These are phyloP conservation scores for Pneumocystis sp. DNA, from an alignment of 1,139 yeast species.

Conservation along the genomic window DNA sequence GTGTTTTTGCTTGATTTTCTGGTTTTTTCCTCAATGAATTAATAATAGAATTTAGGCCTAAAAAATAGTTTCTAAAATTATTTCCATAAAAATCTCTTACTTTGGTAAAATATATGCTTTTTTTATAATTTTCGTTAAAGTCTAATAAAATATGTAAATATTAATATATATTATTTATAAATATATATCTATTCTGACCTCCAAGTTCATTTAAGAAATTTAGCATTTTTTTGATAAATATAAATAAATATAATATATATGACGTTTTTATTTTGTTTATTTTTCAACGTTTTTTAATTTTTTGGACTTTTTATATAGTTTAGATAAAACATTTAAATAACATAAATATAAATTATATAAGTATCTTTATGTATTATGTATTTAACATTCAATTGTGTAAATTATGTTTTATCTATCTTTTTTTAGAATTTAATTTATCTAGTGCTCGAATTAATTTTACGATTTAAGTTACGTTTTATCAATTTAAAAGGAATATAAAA, in stretches of 20 bases:
- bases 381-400: background rate
- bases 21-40: background rate
- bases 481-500: no score
- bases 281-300: background rate
- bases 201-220: background rate
- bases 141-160: background rate
- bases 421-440: background rate
- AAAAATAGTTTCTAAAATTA: background rate
- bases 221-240: background rate
- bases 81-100: background rate
- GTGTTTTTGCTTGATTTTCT: background rate
- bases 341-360: background rate
- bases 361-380: background rate
- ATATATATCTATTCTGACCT: background rate
- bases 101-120: background rate
- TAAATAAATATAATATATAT: no score
- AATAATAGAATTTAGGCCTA: background rate
- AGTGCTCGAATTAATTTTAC: background rate
- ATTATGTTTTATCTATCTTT: no score
- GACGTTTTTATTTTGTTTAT: background rate
- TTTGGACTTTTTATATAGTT: background rate
- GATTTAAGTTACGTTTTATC: background rate
- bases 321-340: background rate
- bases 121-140: background rate
- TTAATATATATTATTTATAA: background rate